These are phyloP conservation scores for Leccinellum luteum DNA, from an alignment of 768 basidiomycete species.

Conservation along the genomic window DNA sequence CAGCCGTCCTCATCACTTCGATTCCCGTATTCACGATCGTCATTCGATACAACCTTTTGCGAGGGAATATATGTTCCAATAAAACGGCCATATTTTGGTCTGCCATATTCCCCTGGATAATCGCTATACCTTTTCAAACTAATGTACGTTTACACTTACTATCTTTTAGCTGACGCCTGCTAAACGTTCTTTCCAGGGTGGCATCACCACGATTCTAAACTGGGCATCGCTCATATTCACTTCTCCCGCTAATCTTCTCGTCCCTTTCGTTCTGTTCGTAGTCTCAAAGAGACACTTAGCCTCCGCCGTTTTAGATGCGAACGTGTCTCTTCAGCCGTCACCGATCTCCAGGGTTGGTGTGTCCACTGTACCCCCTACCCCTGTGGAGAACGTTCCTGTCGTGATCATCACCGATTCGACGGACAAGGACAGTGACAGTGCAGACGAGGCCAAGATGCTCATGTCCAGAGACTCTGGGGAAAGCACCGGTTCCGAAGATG, in stretches of 20 bases:
- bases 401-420: constrained; percentile 20
- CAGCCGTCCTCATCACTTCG: constrained; percentile 26
- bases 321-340: too few relatives aligned
- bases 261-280: too few relatives aligned
- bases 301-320: constrained; percentile 19
- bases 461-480: constrained; percentile 7
- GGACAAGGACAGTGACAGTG: neutral
- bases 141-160: constrained; percentile 10
- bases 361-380: too few relatives aligned
- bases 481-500: neutral
- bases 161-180: neutral
- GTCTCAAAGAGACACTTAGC: too few relatives aligned
- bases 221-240: too few relatives aligned
- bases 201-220: too few relatives aligned
- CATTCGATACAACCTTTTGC: constrained; percentile 20
- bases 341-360: neutral
- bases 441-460: constrained; percentile 5
- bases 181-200: too few relatives aligned
- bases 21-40: constrained; percentile 25
- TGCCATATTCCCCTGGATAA: too few relatives aligned
- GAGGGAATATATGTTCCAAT: constrained; percentile 24
- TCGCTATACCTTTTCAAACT: too few relatives aligned
- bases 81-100: constrained; percentile 25
- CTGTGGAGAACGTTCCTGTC: constrained; percentile 14
- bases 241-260: too few relatives aligned